Conservation (phyloP, 192 early-diverging fungal genomes). For the Backusella liffmaniae region DNA sequence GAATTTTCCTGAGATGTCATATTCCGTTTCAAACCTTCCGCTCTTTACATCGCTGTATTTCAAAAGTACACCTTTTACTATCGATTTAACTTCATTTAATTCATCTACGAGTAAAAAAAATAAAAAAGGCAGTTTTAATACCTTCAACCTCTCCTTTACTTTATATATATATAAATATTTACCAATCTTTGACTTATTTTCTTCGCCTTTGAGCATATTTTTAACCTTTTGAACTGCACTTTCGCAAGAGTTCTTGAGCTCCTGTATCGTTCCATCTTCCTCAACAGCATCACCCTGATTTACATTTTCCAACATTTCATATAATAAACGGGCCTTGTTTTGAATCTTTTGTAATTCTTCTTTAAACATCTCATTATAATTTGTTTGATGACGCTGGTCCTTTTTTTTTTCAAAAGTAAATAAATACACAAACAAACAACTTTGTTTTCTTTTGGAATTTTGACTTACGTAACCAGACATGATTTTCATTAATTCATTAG, state of each 20-base stretch:
- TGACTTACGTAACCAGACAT: slow-evolving; percentile 90
- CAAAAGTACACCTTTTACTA: slow-evolving; percentile 73
- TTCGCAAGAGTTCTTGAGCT: slow-evolving; percentile 64
- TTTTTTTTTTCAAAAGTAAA: slow-evolving; percentile 15
- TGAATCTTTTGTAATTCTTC: slow-evolving; percentile 82
- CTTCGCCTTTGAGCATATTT: slow-evolving; percentile 63
- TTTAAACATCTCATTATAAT: slow-evolving; percentile 85
- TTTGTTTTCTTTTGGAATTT: neutral
- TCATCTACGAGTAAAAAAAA: neutral
- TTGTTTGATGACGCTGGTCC: slow-evolving; percentile 63
- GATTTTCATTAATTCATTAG: slow-evolving; percentile 96
- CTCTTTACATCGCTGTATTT: slow-evolving; percentile 59
- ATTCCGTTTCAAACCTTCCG: slow-evolving; percentile 42
- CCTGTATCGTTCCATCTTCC: slow-evolving; percentile 37
- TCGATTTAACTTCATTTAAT: slow-evolving; percentile 54
- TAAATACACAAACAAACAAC: neutral
- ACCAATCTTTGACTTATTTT: slow-evolving; percentile 47
- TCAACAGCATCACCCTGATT: slow-evolving; percentile 49
- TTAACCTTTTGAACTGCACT: slow-evolving; percentile 68
- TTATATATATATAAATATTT: slow-evolving; percentile 39
- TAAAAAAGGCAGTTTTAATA: neutral
- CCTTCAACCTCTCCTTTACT: slow-evolving; percentile 45
- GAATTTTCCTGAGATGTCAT: slow-evolving; percentile 18
- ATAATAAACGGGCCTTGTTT: slow-evolving; percentile 71
- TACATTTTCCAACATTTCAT: slow-evolving; percentile 77